These are phyloP conservation scores for Arthrobotrys pseudoclavata DNA, from an alignment of 2,329 filamentous ascomycete genomes.

Conservation along the genomic window DNA sequence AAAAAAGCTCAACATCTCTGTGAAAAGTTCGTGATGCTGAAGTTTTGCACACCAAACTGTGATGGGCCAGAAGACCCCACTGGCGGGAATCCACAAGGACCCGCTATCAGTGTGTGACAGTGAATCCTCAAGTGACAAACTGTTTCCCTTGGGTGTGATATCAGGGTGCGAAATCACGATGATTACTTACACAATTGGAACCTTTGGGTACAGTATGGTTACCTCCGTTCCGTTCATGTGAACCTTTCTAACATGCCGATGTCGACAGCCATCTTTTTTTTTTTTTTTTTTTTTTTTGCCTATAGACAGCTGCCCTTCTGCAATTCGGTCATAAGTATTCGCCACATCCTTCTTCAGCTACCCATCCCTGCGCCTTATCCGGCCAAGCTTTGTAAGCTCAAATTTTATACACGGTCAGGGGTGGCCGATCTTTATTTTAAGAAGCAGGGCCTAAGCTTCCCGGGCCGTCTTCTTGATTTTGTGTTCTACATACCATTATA, in stretches of 20 bases:
- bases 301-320: conserved; percentile 23
- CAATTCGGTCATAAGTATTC: conserved; percentile 14
- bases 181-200: conserved; percentile 18
- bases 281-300: too few relatives aligned
- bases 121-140: conserved; percentile 4
- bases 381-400: conserved; percentile 48
- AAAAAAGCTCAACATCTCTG: conserved; percentile 1
- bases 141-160: conserved; percentile 27
- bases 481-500: neutral
- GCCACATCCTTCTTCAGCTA: conserved; percentile 24
- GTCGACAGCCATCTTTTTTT: conserved; percentile 36
- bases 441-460: conserved; percentile 42
- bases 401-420: conserved; percentile 55
- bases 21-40: conserved; percentile 27
- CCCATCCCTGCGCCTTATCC: conserved; percentile 36
- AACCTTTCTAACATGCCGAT: conserved; percentile 7
- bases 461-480: conserved; percentile 11
- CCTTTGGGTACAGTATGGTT: conserved; percentile 7
- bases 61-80: conserved; percentile 28
- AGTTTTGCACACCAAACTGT: conserved; percentile 12
- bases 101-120: conserved; percentile 16
- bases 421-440: conserved; percentile 56
- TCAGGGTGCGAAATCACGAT: conserved; percentile 17
- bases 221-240: conserved; percentile 36
- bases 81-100: conserved; percentile 31